A percentile compares a stretch with the other conserved stretches of the same genome.
Conservation (phyloP, 768 basidiomycete species). For the Suillus placidus region DNA sequence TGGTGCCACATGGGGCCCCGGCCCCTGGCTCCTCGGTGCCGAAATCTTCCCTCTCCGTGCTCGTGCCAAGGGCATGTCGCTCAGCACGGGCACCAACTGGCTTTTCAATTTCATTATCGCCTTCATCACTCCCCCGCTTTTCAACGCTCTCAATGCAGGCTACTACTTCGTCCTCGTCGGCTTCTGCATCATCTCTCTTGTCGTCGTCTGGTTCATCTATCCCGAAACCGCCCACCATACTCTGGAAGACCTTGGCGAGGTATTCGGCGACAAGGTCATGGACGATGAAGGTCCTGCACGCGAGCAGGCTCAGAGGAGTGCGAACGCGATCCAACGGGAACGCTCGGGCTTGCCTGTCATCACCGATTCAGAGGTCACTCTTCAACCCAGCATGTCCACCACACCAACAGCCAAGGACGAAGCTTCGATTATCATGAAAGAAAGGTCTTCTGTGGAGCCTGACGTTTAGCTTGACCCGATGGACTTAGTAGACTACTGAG, state of each 20-base stretch:
- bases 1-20: slow-evolving; percentile 58
- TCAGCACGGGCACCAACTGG: slow-evolving; percentile 38
- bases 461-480: background rate
- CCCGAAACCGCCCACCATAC: slow-evolving; percentile 51
- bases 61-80: slow-evolving; percentile 42
- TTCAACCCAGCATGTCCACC: slow-evolving; percentile 7
- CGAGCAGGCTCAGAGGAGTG: slow-evolving; percentile 18
- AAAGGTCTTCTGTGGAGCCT: background rate
- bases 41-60: slow-evolving; percentile 50
- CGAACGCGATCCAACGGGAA: slow-evolving; percentile 13
- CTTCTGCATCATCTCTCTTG: slow-evolving; percentile 47
- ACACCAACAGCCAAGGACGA: slow-evolving; percentile 23
- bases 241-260: slow-evolving; percentile 52
- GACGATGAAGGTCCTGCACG: slow-evolving; percentile 28
- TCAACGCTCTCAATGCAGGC: slow-evolving; percentile 48
- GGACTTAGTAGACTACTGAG: background rate
- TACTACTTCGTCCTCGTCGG: slow-evolving; percentile 56
- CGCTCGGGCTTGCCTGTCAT: slow-evolving; percentile 19
- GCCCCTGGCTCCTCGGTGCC: slow-evolving; percentile 54
- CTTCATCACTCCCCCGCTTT: slow-evolving; percentile 60
- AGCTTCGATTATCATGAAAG: background rate
- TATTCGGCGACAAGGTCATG: slow-evolving; percentile 44
- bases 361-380: slow-evolving; percentile 30
- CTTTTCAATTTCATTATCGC: slow-evolving; percentile 44
- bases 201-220: slow-evolving; percentile 50